A percentile compares a stretch with the other conserved stretches of the same genome.
Evolutionary conservation across 177 flowering plant genomes (phyloP).

Genomic region (Vitis hybrid): DNA sequence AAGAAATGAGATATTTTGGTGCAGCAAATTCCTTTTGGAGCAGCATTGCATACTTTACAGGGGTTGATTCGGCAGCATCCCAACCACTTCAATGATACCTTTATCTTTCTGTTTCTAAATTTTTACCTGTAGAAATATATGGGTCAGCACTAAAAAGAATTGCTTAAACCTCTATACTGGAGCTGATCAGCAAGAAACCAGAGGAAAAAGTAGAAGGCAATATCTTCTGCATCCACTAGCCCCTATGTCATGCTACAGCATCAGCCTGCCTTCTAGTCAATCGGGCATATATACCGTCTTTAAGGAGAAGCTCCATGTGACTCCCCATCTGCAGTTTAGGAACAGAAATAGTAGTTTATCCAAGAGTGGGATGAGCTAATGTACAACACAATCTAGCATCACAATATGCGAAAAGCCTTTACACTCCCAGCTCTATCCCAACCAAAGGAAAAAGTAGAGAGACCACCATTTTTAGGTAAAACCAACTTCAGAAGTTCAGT

Average conservation of each 20-base stretch:
- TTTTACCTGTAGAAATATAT: background rate
- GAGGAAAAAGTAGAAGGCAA: background rate
- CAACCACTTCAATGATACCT: background rate
- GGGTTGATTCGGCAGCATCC: background rate
- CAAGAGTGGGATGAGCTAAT: background rate
- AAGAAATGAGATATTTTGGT: too few species aligned
- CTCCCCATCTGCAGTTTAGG: conserved; percentile 58
- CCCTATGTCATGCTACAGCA: conserved; percentile 51
- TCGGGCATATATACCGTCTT: conserved; percentile 76
- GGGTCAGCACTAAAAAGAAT: conserved; percentile 1
- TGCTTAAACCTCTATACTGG: conserved; percentile 8
- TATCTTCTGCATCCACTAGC: background rate
- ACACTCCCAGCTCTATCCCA: background rate
- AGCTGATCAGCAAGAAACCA: background rate
- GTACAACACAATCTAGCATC: background rate
- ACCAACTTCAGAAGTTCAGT: background rate
- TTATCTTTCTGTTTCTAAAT: background rate
- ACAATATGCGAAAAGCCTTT: background rate
- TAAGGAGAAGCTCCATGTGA: conserved; percentile 65
- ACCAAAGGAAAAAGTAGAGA: background rate
- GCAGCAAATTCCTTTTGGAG: background rate
- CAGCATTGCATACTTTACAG: background rate
- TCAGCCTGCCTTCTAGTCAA: conserved; percentile 72
- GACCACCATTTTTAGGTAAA: background rate
- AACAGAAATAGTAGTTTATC: conserved; percentile 2